Conservation (phyloP, 2,329 filamentous ascomycete species). For the Alternaria consortialis region DNA sequence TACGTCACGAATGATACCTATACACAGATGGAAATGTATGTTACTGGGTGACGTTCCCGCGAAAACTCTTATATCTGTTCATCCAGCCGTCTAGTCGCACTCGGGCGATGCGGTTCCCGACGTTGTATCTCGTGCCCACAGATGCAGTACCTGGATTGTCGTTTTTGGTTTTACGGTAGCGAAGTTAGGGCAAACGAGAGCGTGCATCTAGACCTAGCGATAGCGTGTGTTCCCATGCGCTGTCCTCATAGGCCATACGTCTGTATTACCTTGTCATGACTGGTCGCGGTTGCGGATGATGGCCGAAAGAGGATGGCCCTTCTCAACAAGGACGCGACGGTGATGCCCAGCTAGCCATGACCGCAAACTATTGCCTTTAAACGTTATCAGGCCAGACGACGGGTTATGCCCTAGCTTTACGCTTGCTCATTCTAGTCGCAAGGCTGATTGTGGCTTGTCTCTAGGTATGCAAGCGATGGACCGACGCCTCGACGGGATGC, state of each 20-base stretch:
- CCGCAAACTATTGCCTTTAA: background rate
- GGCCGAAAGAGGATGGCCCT: background rate
- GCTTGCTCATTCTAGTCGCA: slow-evolving; percentile 6
- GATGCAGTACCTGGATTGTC: background rate
- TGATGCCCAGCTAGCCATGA: background rate
- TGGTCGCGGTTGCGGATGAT: background rate
- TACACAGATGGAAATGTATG: background rate
- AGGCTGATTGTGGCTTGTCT: slow-evolving; percentile 10
- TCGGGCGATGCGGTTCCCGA: background rate
- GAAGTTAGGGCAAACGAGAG: background rate
- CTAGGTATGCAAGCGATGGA: slow-evolving; percentile 5
- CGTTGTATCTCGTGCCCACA: background rate
- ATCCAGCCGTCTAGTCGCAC: background rate
- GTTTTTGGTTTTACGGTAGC: background rate
- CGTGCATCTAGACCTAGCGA: slow-evolving; percentile 19
- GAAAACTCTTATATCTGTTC: background rate
- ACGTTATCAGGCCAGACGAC: slow-evolving; percentile 7
- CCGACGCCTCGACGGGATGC: slow-evolving; percentile 8
- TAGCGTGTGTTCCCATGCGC: background rate
- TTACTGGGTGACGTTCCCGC: background rate
- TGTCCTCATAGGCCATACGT: slow-evolving; percentile 4
- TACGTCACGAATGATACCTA: background rate
- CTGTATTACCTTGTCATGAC: background rate
- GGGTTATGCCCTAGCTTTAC: background rate
- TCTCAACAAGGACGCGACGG: background rate